Evolutionary conservation across 2,329 filamentous ascomycete genomes (phyloP).

Genomic region (Penicillium expansum): DNA sequence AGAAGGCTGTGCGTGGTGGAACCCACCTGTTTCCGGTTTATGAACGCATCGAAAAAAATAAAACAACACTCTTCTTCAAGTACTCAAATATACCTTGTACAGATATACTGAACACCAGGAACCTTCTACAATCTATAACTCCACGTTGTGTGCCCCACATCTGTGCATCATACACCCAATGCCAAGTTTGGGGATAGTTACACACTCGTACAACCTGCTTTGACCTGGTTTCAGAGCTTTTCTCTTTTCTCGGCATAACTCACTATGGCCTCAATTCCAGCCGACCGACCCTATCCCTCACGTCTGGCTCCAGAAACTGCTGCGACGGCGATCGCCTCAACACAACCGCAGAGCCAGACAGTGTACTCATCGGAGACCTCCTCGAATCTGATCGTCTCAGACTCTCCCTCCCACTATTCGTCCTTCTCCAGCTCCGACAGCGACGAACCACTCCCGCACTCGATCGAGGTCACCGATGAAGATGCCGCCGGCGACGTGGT

Average conservation of each 20-base stretch:
- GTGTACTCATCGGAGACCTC: slow-evolving; percentile 24
- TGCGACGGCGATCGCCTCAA: neutral
- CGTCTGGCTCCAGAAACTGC: neutral
- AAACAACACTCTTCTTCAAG: neutral
- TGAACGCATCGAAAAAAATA: neutral
- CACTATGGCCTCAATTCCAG: neutral
- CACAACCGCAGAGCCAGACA: slow-evolving; percentile 6
- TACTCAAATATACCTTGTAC: neutral
- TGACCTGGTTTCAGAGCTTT: neutral
- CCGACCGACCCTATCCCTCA: neutral
- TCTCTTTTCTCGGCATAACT: neutral
- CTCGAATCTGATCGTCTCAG: slow-evolving; percentile 14
- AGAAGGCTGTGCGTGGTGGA: slow-evolving; percentile 25
- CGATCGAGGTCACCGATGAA: slow-evolving; percentile 27
- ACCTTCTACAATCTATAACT: neutral
- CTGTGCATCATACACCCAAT: slow-evolving; percentile 2
- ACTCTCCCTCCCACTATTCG: slow-evolving; percentile 22
- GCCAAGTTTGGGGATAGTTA: slow-evolving; percentile 1
- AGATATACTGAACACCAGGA: neutral
- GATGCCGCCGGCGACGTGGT: slow-evolving; percentile 46
- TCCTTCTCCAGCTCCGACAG: slow-evolving; percentile 34
- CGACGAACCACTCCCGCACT: slow-evolving; percentile 23
- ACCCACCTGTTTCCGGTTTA: slow-evolving; percentile 11
- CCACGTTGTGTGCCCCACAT: neutral
- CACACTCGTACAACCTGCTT: slow-evolving; percentile 8